Evolutionary conservation across 345 rosid species (phyloP), one percentile per base, ranked within the genome.

Genomic region (Angophora floribunda): DNA sequence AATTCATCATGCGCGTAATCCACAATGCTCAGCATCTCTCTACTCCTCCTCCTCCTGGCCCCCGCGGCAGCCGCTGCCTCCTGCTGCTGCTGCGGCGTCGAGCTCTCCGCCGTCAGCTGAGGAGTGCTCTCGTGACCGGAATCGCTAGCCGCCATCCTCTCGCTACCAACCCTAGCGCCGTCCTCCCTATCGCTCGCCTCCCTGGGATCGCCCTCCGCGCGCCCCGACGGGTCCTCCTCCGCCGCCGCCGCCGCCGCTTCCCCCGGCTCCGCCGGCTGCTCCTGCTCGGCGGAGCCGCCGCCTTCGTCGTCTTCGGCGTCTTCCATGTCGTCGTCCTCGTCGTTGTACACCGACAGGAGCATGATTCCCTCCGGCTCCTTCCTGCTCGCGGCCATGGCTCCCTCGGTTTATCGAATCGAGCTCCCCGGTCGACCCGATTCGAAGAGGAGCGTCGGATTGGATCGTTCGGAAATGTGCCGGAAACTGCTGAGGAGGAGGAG

Each of bases 311-410:
- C 93, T 9, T 94, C 95, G 51, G 90, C 89, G 63, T 96, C 96
- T 87, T 95, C 99, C 97, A 95, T 95, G 14, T 96, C 99, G 87
- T 97, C 99, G 89, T 97, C 99, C 70, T 95, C 97, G 41, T 94
- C 99, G 91, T 92, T 92, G 93, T 97, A 97, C 91, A 96, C 89
- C 51, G 99, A 97, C 1, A 97, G 94, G 24, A 95, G 92, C 78
- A 95, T 95, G 84, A 97, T 97, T 78, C 99, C 99, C 91, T 97
- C 99, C 26, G 94, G 89, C 13, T 91, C 96, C 80, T 94, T 96
- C 92, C 92, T 93, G 91, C 90, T 94, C 79, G 97, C 90, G 80
- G 95, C 94, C 99, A 97, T 75, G 65, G 7, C 28, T 8, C 14
- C 52, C 28, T 9, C 11, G 80, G 7, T 32, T 30, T 36, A 70